These are phyloP conservation scores for Albizia julibrissin DNA, from an alignment of 306 rosid genomes.

Conservation along the genomic window DNA sequence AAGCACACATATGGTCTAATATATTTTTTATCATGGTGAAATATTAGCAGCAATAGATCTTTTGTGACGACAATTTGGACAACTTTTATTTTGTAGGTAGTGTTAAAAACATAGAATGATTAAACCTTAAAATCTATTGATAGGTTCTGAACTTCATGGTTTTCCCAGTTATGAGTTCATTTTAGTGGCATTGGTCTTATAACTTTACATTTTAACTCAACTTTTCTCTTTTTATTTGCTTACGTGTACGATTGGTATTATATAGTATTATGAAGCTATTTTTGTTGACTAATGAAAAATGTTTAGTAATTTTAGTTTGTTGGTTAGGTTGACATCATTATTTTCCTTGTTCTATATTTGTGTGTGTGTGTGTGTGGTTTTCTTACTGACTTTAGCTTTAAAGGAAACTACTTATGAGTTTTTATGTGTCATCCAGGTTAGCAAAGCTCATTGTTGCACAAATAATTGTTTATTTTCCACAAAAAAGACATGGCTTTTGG, in stretches of 20 bases:
- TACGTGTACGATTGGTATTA: not conserved
- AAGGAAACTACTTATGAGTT: conserved; percentile 19
- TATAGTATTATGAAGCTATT: not conserved
- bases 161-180: not conserved
- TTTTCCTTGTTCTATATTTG: conserved; percentile 13
- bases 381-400: conserved; percentile 11
- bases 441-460: conserved; percentile 87
- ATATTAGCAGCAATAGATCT: not conserved
- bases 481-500: too few relatives aligned
- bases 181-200: not conserved
- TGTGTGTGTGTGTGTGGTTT: not conserved
- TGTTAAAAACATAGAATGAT: not conserved
- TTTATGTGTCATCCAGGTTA: conserved; percentile 54
- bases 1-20: not conserved
- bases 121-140: not conserved
- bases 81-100: not conserved
- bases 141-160: not conserved
- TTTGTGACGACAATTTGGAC: not conserved
- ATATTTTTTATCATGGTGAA: not conserved
- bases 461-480: conserved; percentile 1
- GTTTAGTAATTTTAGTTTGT: conserved; percentile 12
- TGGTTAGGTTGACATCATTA: not conserved
- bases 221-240: not conserved
- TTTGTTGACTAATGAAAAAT: conserved; percentile 2
- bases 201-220: not conserved